Evolutionary conservation across 805 yeast species (phyloP).

Genomic region (Ogataea corticis): DNA sequence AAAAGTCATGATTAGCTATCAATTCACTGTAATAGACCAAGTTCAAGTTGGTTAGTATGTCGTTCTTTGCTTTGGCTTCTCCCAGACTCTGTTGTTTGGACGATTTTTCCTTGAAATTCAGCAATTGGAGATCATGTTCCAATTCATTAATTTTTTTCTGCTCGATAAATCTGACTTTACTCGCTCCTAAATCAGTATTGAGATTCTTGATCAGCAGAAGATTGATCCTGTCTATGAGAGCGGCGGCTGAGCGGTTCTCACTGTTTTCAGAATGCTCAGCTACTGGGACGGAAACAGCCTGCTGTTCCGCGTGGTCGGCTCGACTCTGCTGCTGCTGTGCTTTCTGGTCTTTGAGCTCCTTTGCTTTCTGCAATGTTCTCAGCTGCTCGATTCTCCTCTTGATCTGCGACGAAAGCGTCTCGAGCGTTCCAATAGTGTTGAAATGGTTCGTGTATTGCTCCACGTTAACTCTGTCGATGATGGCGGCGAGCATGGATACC

Average conservation of each 20-base stretch:
- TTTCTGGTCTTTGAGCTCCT: constrained; percentile 11
- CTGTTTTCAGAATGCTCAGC: neutral
- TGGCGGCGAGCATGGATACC: constrained; percentile 32
- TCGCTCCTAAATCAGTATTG: constrained; percentile 24
- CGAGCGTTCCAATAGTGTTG: constrained; percentile 23
- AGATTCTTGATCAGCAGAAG: constrained; percentile 27
- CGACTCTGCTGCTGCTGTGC: constrained; percentile 10
- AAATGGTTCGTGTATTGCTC: constrained; percentile 20
- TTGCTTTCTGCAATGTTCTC: constrained; percentile 14
- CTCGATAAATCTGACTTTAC: constrained; percentile 28
- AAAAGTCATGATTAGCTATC: constrained; percentile 29
- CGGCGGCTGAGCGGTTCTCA: constrained; percentile 3
- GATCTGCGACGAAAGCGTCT: constrained; percentile 26
- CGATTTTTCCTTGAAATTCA: constrained; percentile 31
- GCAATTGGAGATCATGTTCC: constrained; percentile 33
- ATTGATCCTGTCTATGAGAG: constrained; percentile 17
- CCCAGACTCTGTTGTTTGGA: constrained; percentile 18
- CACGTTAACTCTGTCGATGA: constrained; percentile 15
- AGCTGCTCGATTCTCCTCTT: constrained; percentile 26
- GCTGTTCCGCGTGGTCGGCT: constrained; percentile 4
- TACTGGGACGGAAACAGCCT: neutral
- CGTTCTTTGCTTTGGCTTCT: constrained; percentile 34
- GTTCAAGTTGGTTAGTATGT: constrained; percentile 28
- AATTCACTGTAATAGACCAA: constrained; percentile 33
- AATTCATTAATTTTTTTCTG: constrained; percentile 27